Base-by-base conservation (phyloP, 306 rosid species). In the Macrotyloma uniflorum region DNA sequence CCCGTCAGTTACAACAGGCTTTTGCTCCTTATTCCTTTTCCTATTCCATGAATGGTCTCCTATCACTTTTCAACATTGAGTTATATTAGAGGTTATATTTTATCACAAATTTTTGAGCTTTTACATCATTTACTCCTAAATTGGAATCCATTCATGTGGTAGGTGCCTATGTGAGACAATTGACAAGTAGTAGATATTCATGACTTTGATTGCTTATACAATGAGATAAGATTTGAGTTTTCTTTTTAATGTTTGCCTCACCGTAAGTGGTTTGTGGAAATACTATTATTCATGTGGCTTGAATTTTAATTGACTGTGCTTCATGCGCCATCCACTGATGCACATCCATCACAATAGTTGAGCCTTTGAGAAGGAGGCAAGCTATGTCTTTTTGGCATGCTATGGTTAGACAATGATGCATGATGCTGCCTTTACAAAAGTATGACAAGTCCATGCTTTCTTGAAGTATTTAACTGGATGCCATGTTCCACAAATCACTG, bases 241-340 rank as follows among this genome's bases (percentile, higher is more conserved):
- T 40, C 7, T 57, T 42, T 42, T 58, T 5, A 4, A 30, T 58
- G 23, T 45, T 30, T 61, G 51, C 38, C 10, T 51, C 16, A 51
- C 76, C n/a, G 42, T 72, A 36, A 26, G 38, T 63, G n/a, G 59
- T 38, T 49, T 54, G n/a, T 28, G 33, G 8, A n/a, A 62, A 72
- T 62, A 14, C 19, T 26, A 33, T 70, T 70, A 28, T 51, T 51
- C 11, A 35, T 5, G 59, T 59, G 79, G 79, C 43, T 74, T 74
- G 32, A 26, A n/a, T 59, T 58, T 58, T 58, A 58, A 45, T 58
- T 42, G 78, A 74, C 11, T 58, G 57, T 55, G 67, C 19, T 74
- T 74, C 43, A 2, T 59, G 30, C 42, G 59, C 32, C 58, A 74
- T 74, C 70, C 8, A 26, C 13, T 10, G 45, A 40, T 9, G 13